Percentiles rank a stretch among this genome's conserved stretches.
Conservation (phyloP, 768 basidiomycete species). For the Trametes sanguinea region DNA sequence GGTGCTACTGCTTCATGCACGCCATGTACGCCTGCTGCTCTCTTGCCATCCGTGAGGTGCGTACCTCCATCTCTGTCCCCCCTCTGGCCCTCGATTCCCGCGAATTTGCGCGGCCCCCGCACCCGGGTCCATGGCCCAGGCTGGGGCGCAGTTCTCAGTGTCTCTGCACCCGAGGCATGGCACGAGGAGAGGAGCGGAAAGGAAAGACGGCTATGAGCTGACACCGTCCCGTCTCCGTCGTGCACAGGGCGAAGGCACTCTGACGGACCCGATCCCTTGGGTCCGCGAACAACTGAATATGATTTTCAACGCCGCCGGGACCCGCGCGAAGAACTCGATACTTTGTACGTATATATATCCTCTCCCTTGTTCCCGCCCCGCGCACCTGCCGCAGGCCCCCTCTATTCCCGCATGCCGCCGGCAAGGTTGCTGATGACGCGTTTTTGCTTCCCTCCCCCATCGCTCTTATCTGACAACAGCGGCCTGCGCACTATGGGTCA, state of each 20-base stretch:
- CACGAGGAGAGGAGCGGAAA: no score
- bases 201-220: no score
- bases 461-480: constrained; percentile 47
- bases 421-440: constrained; percentile 9
- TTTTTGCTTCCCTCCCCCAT: no score
- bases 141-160: no score
- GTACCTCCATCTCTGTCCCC: constrained; percentile 24
- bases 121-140: neutral
- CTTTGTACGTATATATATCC: constrained; percentile 44
- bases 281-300: constrained; percentile 42
- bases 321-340: constrained; percentile 45
- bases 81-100: no score
- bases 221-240: no score
- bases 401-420: neutral
- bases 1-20: constrained; percentile 81
- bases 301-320: constrained; percentile 43
- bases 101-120: neutral
- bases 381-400: no score
- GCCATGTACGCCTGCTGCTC: constrained; percentile 67
- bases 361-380: neutral
- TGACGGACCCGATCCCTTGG: constrained; percentile 32
- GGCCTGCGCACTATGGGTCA: constrained; percentile 63
- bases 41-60: constrained; percentile 64
- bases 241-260: constrained; percentile 24
- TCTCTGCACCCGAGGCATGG: neutral